These are phyloP conservation scores for Thyridium curvatum DNA, from an alignment of 2,329 filamentous ascomycete species.

Conservation along the genomic window DNA sequence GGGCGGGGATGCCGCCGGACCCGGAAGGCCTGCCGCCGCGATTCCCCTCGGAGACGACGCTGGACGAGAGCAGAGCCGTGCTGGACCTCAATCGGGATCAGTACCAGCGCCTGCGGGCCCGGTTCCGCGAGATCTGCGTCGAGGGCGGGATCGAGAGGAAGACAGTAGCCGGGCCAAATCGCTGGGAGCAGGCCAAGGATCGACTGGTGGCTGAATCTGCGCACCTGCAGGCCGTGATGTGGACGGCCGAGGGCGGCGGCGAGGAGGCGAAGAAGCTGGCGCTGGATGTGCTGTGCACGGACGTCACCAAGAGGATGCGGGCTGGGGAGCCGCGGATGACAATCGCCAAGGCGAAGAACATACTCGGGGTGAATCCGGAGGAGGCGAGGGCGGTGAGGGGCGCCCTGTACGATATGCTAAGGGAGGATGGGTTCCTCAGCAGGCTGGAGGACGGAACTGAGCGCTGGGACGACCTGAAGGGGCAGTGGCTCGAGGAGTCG, in stretches of 20 bases:
- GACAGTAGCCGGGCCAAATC: conserved; percentile 64
- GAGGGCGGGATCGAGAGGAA: conserved; percentile 66
- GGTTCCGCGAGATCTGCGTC: conserved; percentile 66
- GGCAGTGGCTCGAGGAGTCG: conserved; percentile 57
- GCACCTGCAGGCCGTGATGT: conserved; percentile 58
- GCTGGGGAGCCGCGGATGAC: conserved; percentile 57
- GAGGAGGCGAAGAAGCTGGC: conserved; percentile 59
- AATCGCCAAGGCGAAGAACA: conserved; percentile 67
- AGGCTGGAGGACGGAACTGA: conserved; percentile 67
- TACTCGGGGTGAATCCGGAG: conserved; percentile 35
- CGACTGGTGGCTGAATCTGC: conserved; percentile 57
- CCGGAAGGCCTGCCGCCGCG: conserved; percentile 58
- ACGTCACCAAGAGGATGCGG: conserved; percentile 76
- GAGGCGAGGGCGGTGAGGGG: conserved; percentile 54
- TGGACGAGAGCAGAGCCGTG: conserved; percentile 70
- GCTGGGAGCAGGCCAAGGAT: conserved; percentile 67
- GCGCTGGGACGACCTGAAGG: conserved; percentile 66
- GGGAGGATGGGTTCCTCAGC: conserved; percentile 60
- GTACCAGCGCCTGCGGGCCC: conserved; percentile 59
- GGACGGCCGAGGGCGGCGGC: conserved; percentile 31
- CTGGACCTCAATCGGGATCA: conserved; percentile 55
- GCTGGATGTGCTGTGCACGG: conserved; percentile 72
- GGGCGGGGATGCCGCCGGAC: conserved; percentile 61
- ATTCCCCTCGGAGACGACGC: conserved; percentile 76
- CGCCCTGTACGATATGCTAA: conserved; percentile 60